Base-by-base conservation (phyloP, 768 basidiomycete genomes). In the Auriscalpium microsporum region DNA sequence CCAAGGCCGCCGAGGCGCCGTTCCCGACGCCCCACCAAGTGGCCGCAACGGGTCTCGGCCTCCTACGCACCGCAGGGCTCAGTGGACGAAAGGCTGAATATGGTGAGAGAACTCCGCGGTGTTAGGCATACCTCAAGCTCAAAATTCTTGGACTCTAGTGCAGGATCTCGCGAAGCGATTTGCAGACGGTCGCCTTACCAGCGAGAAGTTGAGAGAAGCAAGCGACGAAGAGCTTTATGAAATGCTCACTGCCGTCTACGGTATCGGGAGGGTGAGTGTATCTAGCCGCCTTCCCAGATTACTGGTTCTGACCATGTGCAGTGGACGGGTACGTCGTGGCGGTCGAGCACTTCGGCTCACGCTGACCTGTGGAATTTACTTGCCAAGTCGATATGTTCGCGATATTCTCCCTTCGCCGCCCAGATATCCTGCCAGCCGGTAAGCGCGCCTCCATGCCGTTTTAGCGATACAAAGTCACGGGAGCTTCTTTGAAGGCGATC, bases 21-120 rank as follows among this genome's bases (percentile, higher is more conserved):
- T 94, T 90, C 67, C 92, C 92, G 1, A 77, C 79, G 2, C 84
- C 92, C 10, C 69, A 73, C 45, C 80, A 86, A 65, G 88, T 95
- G 2, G 73, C 81, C 2, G 69, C 71, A 35, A 81, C 79, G 19
- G 82, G 85, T 56, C 67, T 86, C 33, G 59, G 77, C 11, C 74
- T 74, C 2, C 73, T 95, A 36, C 78, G 82, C 50, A 76, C 79
- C 7, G 92, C 87, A 8, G 94, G 94, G 0, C 69, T 95, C 54
- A 90, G 87, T 58, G 78, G 71, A 14, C 75, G 92, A n/a, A 96
- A 96, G 68, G 90, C 88, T 3, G 90, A 94, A 72, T 96, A 96
- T 68, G 79, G 90, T 89, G 53, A 63, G 53, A 63, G 79, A 28
- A 28, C 28, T 28, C 28, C 4, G 28, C 28, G 28, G 28, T 66